Evolutionary conservation across 352 stramenopile species (phyloP).

Genomic region (Phytophthora rubi): DNA sequence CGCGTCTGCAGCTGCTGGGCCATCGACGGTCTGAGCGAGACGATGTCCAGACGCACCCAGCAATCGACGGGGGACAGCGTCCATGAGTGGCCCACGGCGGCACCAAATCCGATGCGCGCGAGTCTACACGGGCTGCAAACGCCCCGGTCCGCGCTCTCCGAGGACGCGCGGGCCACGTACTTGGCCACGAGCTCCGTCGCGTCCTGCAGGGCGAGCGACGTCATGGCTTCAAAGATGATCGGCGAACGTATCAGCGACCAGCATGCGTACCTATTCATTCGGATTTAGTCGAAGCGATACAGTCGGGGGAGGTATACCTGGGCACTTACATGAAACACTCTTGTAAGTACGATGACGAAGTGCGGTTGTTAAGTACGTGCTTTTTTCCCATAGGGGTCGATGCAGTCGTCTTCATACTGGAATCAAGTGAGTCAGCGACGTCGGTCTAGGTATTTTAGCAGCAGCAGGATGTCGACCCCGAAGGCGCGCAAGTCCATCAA

Average conservation of each 20-base stretch:
- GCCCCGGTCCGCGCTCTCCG: background rate
- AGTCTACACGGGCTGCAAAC: background rate
- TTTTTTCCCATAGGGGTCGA: no score
- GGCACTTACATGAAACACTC: no score
- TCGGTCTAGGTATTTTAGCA: no score
- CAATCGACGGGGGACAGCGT: slow-evolving; percentile 16
- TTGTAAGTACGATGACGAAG: slow-evolving; percentile 1
- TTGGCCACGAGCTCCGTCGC: slow-evolving; percentile 25
- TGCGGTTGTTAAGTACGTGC: no score
- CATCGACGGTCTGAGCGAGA: slow-evolving; percentile 4
- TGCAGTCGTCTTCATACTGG: slow-evolving; percentile 18
- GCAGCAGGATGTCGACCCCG: slow-evolving; percentile 38
- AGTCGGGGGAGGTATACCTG: no score
- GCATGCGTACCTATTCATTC: background rate
- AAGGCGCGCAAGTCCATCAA: slow-evolving; percentile 82
- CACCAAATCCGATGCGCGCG: slow-evolving; percentile 10
- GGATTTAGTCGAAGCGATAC: background rate
- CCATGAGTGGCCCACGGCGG: slow-evolving; percentile 12
- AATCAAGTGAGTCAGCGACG: slow-evolving; percentile 26
- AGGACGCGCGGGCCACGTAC: slow-evolving; percentile 16
- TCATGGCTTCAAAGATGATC: background rate
- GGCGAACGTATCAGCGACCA: no score
- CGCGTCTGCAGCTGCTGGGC: slow-evolving; percentile 16
- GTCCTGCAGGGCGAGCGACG: slow-evolving; percentile 14
- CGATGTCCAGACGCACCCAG: slow-evolving; percentile 24